Evolutionary conservation across 108 stramenopile species (phyloP), one percentile per base, ranked within the genome.

Genomic region (Thalassiosira profunda): DNA sequence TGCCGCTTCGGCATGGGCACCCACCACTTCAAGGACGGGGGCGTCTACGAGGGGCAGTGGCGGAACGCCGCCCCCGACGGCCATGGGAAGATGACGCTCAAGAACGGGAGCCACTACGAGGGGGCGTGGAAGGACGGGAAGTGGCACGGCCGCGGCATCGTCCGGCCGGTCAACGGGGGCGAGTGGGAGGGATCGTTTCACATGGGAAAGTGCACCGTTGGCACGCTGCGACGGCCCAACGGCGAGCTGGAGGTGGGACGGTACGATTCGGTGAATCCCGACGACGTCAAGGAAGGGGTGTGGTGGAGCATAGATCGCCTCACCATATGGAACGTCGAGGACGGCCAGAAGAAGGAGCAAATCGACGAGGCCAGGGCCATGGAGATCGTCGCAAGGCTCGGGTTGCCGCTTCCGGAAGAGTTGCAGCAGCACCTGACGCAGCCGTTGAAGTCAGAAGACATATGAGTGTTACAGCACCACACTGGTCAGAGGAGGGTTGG

Each of bases 11-110:
- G 82, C 0, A 42, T 65, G 14, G 82, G 82, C 11, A 83, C 79
- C 0, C 75, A 83, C 29, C 62, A 71, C 20, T 83, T 80, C 35
- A 67, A 72, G 37, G 76, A 83, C 37, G 79, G 79, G 15, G 72
- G 75, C 6, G 79, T 80, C 15, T 83, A 83, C 54, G 74, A 71
- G 36, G 82, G 82, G 9, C 67, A 80, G 38, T 83, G 82, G 82
- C 37, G 60, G 3, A 72, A 72, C 42, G 78, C 74, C 23, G 75
- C 75, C 0, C 79, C 79, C 14, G 74, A 83, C 38, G 82, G 82
- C 7, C 68, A 71, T 17, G 82, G 82, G 10, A 76, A 63, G 41
- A 76, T 76, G 74, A 76, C 74, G 1, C 41, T 76, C 45, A 64
- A 57, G 35, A 76, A 76, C 41, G 74, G 74, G 31, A 68, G 67